Evolutionary conservation across 2,329 filamentous ascomycete species (phyloP).

Genomic region (Paecilomyces sp.): DNA sequence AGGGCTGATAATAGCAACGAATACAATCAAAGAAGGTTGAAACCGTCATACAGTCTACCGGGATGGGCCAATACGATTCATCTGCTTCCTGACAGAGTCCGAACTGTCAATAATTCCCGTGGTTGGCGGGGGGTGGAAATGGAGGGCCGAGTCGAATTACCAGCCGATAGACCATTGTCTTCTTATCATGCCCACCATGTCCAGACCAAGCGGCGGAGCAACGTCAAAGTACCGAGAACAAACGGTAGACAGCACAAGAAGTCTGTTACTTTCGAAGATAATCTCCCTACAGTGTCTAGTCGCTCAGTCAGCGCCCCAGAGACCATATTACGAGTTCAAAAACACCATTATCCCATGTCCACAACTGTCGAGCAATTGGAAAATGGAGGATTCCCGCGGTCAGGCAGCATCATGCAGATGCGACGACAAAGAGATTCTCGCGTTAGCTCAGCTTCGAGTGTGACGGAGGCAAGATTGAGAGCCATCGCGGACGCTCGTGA

Average conservation of each 20-base stretch:
- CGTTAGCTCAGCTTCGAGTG: neutral
- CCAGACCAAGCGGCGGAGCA: neutral
- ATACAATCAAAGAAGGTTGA: neutral
- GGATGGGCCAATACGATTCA: neutral
- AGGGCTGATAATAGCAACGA: neutral
- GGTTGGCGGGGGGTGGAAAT: neutral
- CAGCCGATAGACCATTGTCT: neutral
- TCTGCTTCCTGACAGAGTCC: neutral
- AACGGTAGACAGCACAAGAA: conserved; percentile 4
- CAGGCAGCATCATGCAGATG: conserved; percentile 2
- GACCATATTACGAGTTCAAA: conserved; percentile 4
- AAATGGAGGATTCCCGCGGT: neutral
- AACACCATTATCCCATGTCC: neutral
- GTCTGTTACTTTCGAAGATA: conserved; percentile 9
- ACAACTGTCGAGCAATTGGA: neutral
- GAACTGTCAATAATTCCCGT: neutral
- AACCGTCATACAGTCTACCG: neutral
- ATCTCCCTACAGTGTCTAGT: neutral
- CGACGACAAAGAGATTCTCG: conserved; percentile 4
- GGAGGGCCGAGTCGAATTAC: neutral
- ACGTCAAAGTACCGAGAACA: neutral
- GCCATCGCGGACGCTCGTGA: neutral
- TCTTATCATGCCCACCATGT: neutral
- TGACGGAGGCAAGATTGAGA: neutral
- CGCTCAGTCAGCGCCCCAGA: conserved; percentile 1